A percentile compares a stretch with the other conserved stretches of the same genome.
Conservation (phyloP, 225 moss, liverwort and hornwort species). For the Lunularia cruciata region DNA sequence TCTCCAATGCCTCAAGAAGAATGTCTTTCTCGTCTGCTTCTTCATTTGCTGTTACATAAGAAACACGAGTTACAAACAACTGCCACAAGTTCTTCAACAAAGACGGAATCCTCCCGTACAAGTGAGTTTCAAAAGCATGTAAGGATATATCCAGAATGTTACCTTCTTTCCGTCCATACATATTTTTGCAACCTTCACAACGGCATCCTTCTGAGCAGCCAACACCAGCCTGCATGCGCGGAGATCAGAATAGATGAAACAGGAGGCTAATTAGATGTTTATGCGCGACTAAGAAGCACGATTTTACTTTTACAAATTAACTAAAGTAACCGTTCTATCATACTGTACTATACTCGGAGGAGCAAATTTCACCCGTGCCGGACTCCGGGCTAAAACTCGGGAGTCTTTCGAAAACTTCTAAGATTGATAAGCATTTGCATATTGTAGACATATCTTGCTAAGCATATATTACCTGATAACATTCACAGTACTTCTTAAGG, state of each 20-base stretch:
- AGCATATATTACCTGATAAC: slow-evolving; percentile 67
- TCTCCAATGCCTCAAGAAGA: slow-evolving; percentile 54
- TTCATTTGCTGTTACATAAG: slow-evolving; percentile 56
- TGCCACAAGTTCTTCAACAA: no score
- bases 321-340: no score
- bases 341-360: no score
- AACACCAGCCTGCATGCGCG: slow-evolving; percentile 69
- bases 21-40: slow-evolving; percentile 70
- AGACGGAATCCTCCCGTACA: background rate
- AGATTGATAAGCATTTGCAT: background rate
- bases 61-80: no score
- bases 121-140: background rate
- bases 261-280: background rate
- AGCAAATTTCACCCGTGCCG: no score
- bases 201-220: slow-evolving; percentile 98
- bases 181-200: slow-evolving; percentile 94
- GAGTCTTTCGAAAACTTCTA: no score
- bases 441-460: background rate
- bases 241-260: background rate
- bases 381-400: no score
- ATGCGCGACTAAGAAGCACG: background rate
- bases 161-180: slow-evolving; percentile 97
- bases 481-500: slow-evolving; percentile 95
- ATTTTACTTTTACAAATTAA: background rate
- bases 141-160: background rate